phyloP scores from a whole-genome alignment of 768 basidiomycete species.

The Galerina marginata region DNA sequence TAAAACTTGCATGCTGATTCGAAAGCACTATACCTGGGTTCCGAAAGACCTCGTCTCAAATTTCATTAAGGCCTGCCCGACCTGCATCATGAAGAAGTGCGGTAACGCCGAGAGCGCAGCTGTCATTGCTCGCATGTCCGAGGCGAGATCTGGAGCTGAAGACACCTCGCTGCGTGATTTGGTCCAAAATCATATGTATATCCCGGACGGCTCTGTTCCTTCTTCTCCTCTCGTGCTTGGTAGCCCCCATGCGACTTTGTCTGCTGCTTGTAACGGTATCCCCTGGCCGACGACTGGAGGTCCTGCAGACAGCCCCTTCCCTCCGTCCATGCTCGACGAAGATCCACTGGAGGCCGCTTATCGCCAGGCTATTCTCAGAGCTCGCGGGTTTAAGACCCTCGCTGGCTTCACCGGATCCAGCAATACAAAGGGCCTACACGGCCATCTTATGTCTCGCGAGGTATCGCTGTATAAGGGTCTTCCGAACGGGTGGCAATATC shows the following conservation, averaged over 20 bases:
- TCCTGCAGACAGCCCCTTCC: not conserved
- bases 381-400: slow-evolving; percentile 18
- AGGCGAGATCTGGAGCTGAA: slow-evolving; percentile 15
- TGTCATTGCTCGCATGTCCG: slow-evolving; percentile 17
- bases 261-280: slow-evolving; percentile 5
- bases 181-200: slow-evolving; percentile 20
- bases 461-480: slow-evolving; percentile 52
- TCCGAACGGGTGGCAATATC: slow-evolving; percentile 54
- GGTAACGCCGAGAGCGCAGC: slow-evolving; percentile 33
- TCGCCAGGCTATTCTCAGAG: slow-evolving; percentile 26
- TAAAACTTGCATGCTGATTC: slow-evolving; percentile 71
- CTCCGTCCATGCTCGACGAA: slow-evolving; percentile 15
- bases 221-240: not conserved
- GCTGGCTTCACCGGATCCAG: slow-evolving; percentile 8
- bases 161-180: slow-evolving; percentile 25
- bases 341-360: slow-evolving; percentile 29
- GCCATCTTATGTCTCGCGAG: slow-evolving; percentile 48
- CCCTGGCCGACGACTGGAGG: slow-evolving; percentile 16
- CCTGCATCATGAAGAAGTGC: slow-evolving; percentile 60
- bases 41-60: slow-evolving; percentile 83
- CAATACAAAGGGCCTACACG: slow-evolving; percentile 18
- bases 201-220: slow-evolving; percentile 10
- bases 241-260: not conserved
- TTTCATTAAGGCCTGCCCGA: slow-evolving; percentile 82
- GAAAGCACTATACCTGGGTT: slow-evolving; percentile 79